Evolutionary conservation across 176 grass and related monocot genomes (phyloP), one percentile per base, ranked within the genome.

Genomic region (Aegilops longissima): DNA sequence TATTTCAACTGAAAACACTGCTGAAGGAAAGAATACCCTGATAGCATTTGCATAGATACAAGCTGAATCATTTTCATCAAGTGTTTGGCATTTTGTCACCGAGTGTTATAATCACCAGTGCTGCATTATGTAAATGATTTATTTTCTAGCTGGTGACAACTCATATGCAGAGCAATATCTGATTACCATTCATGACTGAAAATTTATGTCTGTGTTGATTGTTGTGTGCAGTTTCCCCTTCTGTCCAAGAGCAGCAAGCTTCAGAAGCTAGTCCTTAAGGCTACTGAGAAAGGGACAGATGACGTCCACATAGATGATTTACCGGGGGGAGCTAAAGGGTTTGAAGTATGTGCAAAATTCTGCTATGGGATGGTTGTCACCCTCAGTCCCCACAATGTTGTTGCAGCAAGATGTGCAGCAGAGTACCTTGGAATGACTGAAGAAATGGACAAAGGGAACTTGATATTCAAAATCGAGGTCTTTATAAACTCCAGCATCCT

Each of bases 291-390:
- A 14, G 85, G 73, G 9, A 88, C 73, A 20, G 94, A 99, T 85
- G 92, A 99, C 40, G 64, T 99, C 58, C 89, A 58, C 40, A 77
- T 97, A 76, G 73, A 91, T 61, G 90, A 92, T 62, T 87, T 94
- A 21, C 94, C 94, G 14, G 97, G 97, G n/a, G 97, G 94, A 69
- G 83, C 89, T 8, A 93, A 89, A 92, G 31, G 86, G 9, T 99
- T 99, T 36, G 97, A 99, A 82, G 89, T 93, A 72, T 99, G 97
- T 21, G 87, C 94, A 45, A 99, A 99, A 69, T 99, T 99, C 89
- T 99, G 97, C 85, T 99, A 99, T 51, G 97, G 97, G 44, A 97
- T 99, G 89, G 82, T 88, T 44, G 97, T 97, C n/a, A 99, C 94
- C 38, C 85, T 99, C 27, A 97, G 90, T 76, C 89, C 97, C 31